phyloP scores from a whole-genome alignment of 495 filamentous ascomycete genomes.

The Xylaria acuta region DNA sequence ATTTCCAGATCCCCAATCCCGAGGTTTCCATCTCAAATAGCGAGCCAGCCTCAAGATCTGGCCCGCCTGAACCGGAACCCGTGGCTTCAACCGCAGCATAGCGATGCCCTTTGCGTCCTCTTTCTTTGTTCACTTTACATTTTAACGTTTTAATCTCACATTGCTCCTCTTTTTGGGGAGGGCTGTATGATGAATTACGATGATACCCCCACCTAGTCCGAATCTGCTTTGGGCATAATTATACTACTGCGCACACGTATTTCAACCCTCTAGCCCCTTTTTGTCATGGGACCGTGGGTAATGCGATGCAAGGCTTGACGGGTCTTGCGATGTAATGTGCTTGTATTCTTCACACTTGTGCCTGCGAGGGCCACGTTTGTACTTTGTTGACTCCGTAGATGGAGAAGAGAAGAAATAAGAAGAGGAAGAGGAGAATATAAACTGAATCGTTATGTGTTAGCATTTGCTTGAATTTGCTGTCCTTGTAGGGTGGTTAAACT shows the following conservation, averaged over 20 bases:
- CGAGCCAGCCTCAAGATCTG: constrained; percentile 38
- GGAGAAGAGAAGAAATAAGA: neutral
- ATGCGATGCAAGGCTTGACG: neutral
- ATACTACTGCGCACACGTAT: neutral
- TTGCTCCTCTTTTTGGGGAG: constrained; percentile 17
- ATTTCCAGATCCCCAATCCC: constrained; percentile 86
- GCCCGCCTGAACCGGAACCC: constrained; percentile 29
- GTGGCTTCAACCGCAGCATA: constrained; percentile 16
- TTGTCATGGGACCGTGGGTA: neutral
- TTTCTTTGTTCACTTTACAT: neutral
- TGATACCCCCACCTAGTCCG: constrained; percentile 26
- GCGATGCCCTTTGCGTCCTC: neutral
- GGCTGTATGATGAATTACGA: constrained; percentile 29
- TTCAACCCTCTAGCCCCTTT: neutral
- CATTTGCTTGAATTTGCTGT: neutral
- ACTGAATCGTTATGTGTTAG: neutral
- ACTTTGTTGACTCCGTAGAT: constrained; percentile 2
- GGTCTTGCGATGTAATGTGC: constrained; percentile 4
- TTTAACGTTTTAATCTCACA: constrained; percentile 17
- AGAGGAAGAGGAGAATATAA: neutral
- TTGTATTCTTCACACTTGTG: constrained; percentile 2
- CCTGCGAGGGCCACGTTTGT: constrained; percentile 1
- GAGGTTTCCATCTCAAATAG: constrained; percentile 58
- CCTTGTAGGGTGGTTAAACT: neutral
- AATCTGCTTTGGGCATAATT: constrained; percentile 20